Percentiles rank a stretch among this genome's conserved stretches.
These are phyloP conservation scores for Rossbeevera mucosa DNA, from an alignment of 768 basidiomycete species.

Conservation along the genomic window DNA sequence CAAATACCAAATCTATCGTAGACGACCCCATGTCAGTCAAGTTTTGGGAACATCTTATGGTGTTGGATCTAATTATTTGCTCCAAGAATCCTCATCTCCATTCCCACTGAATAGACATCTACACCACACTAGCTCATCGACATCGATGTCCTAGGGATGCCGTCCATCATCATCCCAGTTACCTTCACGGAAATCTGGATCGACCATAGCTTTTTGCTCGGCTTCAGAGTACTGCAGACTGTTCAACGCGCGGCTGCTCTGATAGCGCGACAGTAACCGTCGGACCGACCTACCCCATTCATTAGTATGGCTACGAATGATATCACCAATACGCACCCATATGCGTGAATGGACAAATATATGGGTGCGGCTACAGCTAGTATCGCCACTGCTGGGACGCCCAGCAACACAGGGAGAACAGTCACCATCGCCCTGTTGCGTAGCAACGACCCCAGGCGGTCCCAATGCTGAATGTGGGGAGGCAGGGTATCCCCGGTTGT, in stretches of 20 bases:
- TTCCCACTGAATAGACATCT: too few relatives aligned
- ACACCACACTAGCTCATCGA: background rate
- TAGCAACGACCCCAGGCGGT: slow-evolving; percentile 4
- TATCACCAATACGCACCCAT: background rate
- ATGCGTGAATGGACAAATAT: background rate
- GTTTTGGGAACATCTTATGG: too few relatives aligned
- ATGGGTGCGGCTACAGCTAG: background rate
- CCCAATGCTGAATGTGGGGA: slow-evolving; percentile 6
- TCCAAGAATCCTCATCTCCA: too few relatives aligned
- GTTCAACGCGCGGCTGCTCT: background rate
- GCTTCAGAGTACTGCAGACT: background rate
- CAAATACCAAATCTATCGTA: too few relatives aligned
- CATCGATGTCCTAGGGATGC: background rate
- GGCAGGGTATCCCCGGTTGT: background rate
- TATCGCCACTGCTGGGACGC: slow-evolving; percentile 1
- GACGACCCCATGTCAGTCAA: too few relatives aligned
- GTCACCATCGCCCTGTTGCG: background rate
- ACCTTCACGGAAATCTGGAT: background rate
- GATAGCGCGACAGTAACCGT: background rate
- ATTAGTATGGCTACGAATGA: background rate
- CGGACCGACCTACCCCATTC: background rate
- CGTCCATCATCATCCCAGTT: background rate
- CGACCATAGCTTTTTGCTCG: background rate
- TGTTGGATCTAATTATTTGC: too few relatives aligned
- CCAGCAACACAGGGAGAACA: slow-evolving; percentile 2